These are phyloP conservation scores for Saccharomyces pastorianus DNA, from an alignment of 1,139 yeast species.

Conservation along the genomic window DNA sequence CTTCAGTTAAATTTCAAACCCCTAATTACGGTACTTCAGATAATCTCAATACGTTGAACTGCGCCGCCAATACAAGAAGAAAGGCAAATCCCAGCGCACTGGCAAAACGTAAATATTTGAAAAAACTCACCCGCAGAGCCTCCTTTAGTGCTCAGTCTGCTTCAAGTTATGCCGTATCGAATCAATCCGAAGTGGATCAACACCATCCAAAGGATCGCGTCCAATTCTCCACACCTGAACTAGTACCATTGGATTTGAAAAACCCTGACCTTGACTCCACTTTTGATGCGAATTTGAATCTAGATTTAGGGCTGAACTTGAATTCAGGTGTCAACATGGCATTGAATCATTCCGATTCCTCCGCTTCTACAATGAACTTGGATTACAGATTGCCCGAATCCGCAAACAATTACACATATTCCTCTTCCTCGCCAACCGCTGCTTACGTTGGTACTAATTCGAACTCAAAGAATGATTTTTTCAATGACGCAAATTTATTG, in stretches of 20 bases:
- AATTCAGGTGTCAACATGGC: background rate
- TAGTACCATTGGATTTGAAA: slow-evolving; percentile 37
- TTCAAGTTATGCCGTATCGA: slow-evolving; percentile 48
- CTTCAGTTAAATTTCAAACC: background rate
- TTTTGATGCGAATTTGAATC: background rate
- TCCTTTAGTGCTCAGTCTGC: slow-evolving; percentile 76
- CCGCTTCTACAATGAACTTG: background rate
- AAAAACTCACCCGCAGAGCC: slow-evolving; percentile 41
- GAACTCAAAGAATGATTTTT: background rate
- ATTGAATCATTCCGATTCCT: background rate
- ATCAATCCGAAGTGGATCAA: slow-evolving; percentile 3
- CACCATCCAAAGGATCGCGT: slow-evolving; percentile 28
- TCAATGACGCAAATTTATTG: background rate
- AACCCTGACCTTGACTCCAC: slow-evolving; percentile 1
- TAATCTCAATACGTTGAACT: background rate
- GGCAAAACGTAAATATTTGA: background rate
- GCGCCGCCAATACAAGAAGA: slow-evolving; percentile 1
- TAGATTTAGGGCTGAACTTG: background rate
- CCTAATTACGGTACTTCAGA: background rate
- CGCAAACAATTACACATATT: background rate
- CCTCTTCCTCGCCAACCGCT: background rate
- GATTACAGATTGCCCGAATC: background rate
- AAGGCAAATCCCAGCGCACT: background rate
- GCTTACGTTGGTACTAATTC: background rate
- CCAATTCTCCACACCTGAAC: slow-evolving; percentile 59